Conservation (phyloP, 2,329 filamentous ascomycete species). For the Cytospora paraplurivora region DNA sequence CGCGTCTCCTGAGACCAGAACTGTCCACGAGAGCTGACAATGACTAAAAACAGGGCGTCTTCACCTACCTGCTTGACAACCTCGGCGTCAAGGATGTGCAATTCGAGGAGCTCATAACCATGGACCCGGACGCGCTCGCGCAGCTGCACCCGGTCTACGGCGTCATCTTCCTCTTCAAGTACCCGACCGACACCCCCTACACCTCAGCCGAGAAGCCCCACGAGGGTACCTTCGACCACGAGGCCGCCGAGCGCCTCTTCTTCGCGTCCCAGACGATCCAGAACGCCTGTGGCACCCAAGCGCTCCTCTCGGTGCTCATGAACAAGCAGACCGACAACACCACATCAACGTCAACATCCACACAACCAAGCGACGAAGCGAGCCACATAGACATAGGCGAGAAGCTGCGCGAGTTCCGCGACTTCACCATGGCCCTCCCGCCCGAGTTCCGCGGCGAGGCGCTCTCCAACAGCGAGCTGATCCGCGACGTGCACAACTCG, state of each 20-base stretch:
- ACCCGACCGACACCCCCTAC: constrained; percentile 70
- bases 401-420: constrained; percentile 75
- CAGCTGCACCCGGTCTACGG: constrained; percentile 81
- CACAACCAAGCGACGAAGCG: constrained; percentile 29
- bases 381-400: constrained; percentile 69
- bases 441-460: constrained; percentile 67
- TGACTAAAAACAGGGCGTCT: constrained; percentile 71
- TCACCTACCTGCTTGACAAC: constrained; percentile 90
- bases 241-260: constrained; percentile 76
- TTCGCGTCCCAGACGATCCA: constrained; percentile 98
- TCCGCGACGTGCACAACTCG: constrained; percentile 82
- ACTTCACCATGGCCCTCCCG: constrained; percentile 84
- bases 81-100: constrained; percentile 93
- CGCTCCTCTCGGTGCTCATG: constrained; percentile 85
- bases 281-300: constrained; percentile 97
- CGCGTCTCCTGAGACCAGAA: no score
- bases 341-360: constrained; percentile 17
- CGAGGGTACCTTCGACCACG: constrained; percentile 80
- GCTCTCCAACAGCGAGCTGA: constrained; percentile 65
- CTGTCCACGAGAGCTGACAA: constrained; percentile 36
- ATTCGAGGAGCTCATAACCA: constrained; percentile 91
- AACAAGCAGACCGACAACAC: constrained; percentile 66
- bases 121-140: constrained; percentile 75
- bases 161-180: constrained; percentile 99
- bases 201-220: constrained; percentile 64